Conservation (phyloP, 2,329 filamentous ascomycete genomes). For the Ascochyta viciae-villosae region DNA sequence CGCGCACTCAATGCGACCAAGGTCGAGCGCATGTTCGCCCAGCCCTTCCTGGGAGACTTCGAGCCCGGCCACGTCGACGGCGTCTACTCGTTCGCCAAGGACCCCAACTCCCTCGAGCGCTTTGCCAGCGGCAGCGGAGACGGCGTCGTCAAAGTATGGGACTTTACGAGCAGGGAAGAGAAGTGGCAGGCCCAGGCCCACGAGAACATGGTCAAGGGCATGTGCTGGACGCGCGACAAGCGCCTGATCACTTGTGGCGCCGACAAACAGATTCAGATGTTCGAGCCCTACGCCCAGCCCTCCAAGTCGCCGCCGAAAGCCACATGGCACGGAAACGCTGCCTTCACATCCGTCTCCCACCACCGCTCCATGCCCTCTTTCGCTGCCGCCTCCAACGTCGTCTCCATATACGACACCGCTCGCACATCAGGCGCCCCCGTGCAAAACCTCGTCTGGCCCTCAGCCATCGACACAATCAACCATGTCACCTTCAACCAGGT, state of each 20-base stretch:
- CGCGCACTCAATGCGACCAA: slow-evolving; percentile 84
- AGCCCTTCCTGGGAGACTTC: slow-evolving; percentile 84
- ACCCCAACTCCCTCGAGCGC: slow-evolving; percentile 55
- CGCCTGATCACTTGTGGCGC: slow-evolving; percentile 86
- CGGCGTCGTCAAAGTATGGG: slow-evolving; percentile 93
- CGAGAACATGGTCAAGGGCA: slow-evolving; percentile 89
- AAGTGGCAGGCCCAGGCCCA: slow-evolving; percentile 83
- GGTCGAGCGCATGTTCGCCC: slow-evolving; percentile 88
- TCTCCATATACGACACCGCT: slow-evolving; percentile 88
- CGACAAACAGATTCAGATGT: slow-evolving; percentile 88
- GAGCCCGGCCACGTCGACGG: slow-evolving; percentile 93
- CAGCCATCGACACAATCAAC: slow-evolving; percentile 83
- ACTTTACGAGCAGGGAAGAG: slow-evolving; percentile 75
- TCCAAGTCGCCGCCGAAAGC: slow-evolving; percentile 74
- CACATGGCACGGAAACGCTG: slow-evolving; percentile 82
- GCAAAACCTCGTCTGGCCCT: slow-evolving; percentile 87
- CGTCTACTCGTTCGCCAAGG: slow-evolving; percentile 58
- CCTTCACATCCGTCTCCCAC: slow-evolving; percentile 84
- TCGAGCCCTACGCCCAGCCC: slow-evolving; percentile 82
- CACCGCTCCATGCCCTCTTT: slow-evolving; percentile 82
- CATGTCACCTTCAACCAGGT: slow-evolving; percentile 89
- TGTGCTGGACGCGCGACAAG: slow-evolving; percentile 86
- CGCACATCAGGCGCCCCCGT: slow-evolving; percentile 78
- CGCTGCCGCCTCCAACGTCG: slow-evolving; percentile 76
- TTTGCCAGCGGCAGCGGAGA: slow-evolving; percentile 64